Base-by-base conservation (phyloP, 1,139 yeast species). In the Kodamaea sp. region DNA sequence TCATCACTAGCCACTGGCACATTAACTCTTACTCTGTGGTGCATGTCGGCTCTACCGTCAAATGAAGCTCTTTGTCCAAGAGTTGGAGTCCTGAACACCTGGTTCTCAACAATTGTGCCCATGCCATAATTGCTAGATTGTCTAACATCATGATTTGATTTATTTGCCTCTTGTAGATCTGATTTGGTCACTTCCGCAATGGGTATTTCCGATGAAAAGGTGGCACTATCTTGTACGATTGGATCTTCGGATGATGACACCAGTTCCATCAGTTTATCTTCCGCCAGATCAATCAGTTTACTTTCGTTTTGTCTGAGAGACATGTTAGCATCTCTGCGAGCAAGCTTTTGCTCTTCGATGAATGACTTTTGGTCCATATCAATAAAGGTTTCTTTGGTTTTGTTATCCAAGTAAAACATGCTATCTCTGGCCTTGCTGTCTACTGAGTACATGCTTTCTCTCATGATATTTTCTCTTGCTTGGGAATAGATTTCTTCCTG, bases 371-470 rank as follows among this genome's bases (percentile, higher is more conserved):
- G 41, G n/a, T 44, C 49, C 18, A 35, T 26, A 12, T 43, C 47
- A 12, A 44, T 28, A 15, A 44, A 30, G 1, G 51, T 47, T 13
- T 42, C 49, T 24, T 35, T 42, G 5, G 48, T 44, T 24, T 38
- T 38, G 35, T 46, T 46, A 16, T 45, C 49, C 31, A 38, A 40
- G 16, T 44, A 43, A 26, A 46, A 43, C 48, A 45, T 39, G 25
- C 45, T 42, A 23, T 42, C 46, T 28, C 48, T 34, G 10, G 40
- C 42, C 28, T 38, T 36, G 29, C 44, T 46, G 24, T 46, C 50
- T 38, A 43, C 38, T 3, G 48, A 44, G 29, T 46, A 46, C 39
- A 46, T 42, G 29, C 50, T 46, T 27, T 47, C 51, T 33, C 51
- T 34, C 26, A 45, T 42, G 23, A 41, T 41, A 12, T 46, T 48